Percentiles rank a stretch among this genome's conserved stretches.
phyloP scores from a whole-genome alignment of 306 rosid genomes.

The Corylus americana region DNA sequence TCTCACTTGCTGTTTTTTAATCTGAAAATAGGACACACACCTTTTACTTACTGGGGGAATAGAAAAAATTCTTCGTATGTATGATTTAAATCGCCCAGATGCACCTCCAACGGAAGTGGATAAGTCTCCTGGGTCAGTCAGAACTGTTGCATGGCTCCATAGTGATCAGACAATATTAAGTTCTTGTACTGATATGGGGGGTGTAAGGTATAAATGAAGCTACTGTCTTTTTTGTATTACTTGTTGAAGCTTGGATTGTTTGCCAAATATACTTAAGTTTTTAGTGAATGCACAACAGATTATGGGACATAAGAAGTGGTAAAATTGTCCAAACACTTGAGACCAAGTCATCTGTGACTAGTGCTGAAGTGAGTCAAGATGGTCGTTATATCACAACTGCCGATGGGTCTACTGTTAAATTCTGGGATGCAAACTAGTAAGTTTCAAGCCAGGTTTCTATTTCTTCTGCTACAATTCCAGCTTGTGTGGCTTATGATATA shows the following conservation, averaged over 20 bases:
- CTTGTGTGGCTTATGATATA: constrained; percentile 26
- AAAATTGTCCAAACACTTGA: constrained; percentile 89
- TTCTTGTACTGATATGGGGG: constrained; percentile 94
- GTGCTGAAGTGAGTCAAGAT: constrained; percentile 99
- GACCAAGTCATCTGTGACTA: constrained; percentile 85
- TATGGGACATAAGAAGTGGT: constrained; percentile 96
- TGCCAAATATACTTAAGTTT: constrained; percentile 10
- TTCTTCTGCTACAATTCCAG: constrained; percentile 12
- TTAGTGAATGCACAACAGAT: constrained; percentile 49
- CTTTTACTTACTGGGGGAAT: constrained; percentile 91
- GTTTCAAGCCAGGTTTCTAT: constrained; percentile 27
- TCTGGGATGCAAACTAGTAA: constrained; percentile 98
- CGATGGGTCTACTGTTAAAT: constrained; percentile 91
- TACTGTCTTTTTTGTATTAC: background rate
- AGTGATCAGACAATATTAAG: constrained; percentile 95
- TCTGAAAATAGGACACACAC: constrained; percentile 70
- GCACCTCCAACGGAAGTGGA: constrained; percentile 94
- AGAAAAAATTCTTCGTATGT: constrained; percentile 88
- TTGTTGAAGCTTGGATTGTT: background rate
- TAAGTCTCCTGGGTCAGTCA: constrained; percentile 90
- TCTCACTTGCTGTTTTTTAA: constrained; percentile 21
- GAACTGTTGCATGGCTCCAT: constrained; percentile 97
- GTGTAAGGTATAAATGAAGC: constrained; percentile 67
- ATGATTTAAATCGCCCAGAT: constrained; percentile 93
- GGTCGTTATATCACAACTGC: constrained; percentile 97